phyloP scores from a whole-genome alignment of 2,329 filamentous ascomycete genomes.

The Diplocarpon rosae region DNA sequence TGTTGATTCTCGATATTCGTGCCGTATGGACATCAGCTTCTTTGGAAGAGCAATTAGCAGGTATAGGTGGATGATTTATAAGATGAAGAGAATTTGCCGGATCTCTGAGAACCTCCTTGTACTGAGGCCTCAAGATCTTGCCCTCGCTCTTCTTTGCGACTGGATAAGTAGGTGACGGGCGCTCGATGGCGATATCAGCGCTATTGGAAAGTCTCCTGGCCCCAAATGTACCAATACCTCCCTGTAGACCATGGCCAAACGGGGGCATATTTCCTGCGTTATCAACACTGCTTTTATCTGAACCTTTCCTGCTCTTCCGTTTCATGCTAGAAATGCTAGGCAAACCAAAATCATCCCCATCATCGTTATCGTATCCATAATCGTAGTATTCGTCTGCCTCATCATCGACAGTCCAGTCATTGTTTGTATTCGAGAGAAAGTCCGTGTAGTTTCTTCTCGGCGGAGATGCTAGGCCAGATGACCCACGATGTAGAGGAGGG shows the following conservation, averaged over 20 bases:
- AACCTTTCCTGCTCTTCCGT: slow-evolving; percentile 46
- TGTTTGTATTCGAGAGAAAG: slow-evolving; percentile 70
- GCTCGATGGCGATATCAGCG: slow-evolving; percentile 86
- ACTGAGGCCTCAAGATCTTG: slow-evolving; percentile 92
- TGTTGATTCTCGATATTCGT: slow-evolving; percentile 88
- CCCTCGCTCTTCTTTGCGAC: slow-evolving; percentile 82
- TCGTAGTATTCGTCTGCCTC: slow-evolving; percentile 59
- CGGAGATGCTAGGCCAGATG: slow-evolving; percentile 45
- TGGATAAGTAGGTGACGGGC: slow-evolving; percentile 72
- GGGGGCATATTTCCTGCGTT: slow-evolving; percentile 14
- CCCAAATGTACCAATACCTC: slow-evolving; percentile 28
- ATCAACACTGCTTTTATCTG: slow-evolving; percentile 10
- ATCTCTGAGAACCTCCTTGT: slow-evolving; percentile 84
- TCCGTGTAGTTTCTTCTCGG: slow-evolving; percentile 67
- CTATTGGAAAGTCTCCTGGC: slow-evolving; percentile 66
- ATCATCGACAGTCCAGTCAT: slow-evolving; percentile 70
- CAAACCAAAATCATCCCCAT: slow-evolving; percentile 90
- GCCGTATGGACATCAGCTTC: slow-evolving; percentile 79
- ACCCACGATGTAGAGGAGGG: slow-evolving; percentile 41
- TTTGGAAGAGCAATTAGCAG: slow-evolving; percentile 65
- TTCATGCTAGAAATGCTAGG: slow-evolving; percentile 90
- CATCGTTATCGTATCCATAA: slow-evolving; percentile 68
- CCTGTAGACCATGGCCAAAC: slow-evolving; percentile 31
- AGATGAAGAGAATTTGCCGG: slow-evolving; percentile 92
- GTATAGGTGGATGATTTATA: slow-evolving; percentile 73